Evolutionary conservation across 2,329 filamentous ascomycete species (phyloP), one percentile per base, ranked within the genome.

Genomic region (Aplosporella prunicola): DNA sequence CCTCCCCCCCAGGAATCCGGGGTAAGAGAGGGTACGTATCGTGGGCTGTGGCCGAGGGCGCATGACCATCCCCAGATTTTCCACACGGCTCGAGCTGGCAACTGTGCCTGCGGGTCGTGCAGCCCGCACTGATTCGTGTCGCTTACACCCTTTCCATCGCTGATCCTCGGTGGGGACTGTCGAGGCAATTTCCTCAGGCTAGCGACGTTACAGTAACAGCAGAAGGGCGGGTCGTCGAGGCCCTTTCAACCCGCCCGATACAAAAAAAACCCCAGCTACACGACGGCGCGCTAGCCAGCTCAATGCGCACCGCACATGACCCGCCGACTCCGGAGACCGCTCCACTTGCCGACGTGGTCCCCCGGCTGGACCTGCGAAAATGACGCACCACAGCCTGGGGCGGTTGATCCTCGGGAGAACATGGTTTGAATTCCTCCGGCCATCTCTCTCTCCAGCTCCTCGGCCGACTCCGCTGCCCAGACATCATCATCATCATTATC

Each of bases 241-340:
- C 10, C 23, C 4, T 8, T 20, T n/a, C 25, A 4, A 9, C 16
- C 16, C 11, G 15, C 20, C 14, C 22, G 26, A n/a, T 13, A 25
- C 36, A 32, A 39, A 24, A 14, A 16, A 28, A 24, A 17, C 29
- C 24, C 35, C 35, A 26, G 25, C 28, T 24, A 38, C 15, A 31
- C 33, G 33, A 23, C 23, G 24, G 29, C 29, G 17, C 27, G 29
- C 29, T 32, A 39, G 22, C 20, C 36, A 39, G 29, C 29, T 30
- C 36, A 27, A 39, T n/a, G n/a, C n/a, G n/a, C 36, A 30, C 36
- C 36, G 36, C 36, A 33, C 36, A 39, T 39, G 36, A 39, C 36
- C 33, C 29, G 33, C 27, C 33, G 33, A 35, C 9, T 2, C 29
- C 33, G 33, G 33, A 35, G 33, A 28, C 27, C 17, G 33, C 29